Evolutionary conservation across 2,329 filamentous ascomycete genomes (phyloP).

Genomic region (Zymoseptoria brevis): DNA sequence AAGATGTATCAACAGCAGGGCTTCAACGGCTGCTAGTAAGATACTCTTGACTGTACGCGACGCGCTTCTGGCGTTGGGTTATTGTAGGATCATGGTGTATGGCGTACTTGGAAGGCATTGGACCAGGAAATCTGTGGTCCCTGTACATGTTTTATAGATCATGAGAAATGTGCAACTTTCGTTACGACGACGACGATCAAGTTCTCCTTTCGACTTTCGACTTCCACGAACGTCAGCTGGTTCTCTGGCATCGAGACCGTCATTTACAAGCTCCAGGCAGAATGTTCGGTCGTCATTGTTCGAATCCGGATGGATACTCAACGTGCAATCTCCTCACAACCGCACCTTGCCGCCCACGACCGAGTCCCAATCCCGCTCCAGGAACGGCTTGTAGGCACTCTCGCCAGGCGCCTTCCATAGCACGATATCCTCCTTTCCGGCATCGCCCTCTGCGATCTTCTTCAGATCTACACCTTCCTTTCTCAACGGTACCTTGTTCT

Average conservation of each 20-base stretch:
- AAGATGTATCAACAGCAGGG: conserved; percentile 44
- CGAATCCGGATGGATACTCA: neutral
- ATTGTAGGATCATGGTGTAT: neutral
- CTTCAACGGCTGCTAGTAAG: conserved; percentile 37
- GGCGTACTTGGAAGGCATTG: neutral
- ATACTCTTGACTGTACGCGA: neutral
- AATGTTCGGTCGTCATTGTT: neutral
- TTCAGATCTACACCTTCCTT: conserved; percentile 57
- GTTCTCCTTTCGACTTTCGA: neutral
- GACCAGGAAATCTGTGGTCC: neutral
- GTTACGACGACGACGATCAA: neutral
- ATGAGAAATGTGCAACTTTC: neutral
- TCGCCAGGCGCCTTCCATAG: conserved; percentile 44
- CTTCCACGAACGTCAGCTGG: neutral
- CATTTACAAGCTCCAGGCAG: neutral
- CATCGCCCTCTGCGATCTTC: conserved; percentile 38
- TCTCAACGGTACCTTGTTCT: conserved; percentile 65
- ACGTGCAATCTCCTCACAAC: conserved; percentile 5
- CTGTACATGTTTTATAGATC: neutral
- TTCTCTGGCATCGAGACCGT: neutral
- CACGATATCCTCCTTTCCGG: conserved; percentile 39
- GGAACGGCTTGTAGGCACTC: conserved; percentile 51
- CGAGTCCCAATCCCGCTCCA: conserved; percentile 46
- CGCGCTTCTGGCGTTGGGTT: neutral
- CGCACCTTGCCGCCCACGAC: conserved; percentile 13